A percentile compares a stretch with the other conserved stretches of the same genome.
Evolutionary conservation across 1,284 basidiomycete species (phyloP).

Genomic region (Blastosporella zonata): DNA sequence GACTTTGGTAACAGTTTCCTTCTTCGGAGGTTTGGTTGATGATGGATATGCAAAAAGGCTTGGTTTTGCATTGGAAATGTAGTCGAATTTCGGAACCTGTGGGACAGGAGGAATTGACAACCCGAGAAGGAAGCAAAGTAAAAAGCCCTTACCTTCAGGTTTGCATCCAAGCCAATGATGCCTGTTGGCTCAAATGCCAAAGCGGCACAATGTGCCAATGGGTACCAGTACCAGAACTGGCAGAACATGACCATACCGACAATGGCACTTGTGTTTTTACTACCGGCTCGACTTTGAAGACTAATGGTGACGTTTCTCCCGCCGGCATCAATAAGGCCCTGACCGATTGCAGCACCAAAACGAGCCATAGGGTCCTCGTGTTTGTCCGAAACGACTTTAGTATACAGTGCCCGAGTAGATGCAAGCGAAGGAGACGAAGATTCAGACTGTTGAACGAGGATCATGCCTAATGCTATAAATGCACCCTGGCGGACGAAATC

Average conservation of each 20-base stretch:
- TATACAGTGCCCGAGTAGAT: conserved; percentile 77
- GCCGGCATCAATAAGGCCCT: conserved; percentile 95
- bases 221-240: conserved; percentile 99
- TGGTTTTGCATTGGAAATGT: conserved; percentile 83
- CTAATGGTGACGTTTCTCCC: conserved; percentile 94
- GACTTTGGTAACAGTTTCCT: conserved; percentile 86
- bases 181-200: conserved; percentile 93
- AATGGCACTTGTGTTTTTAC: conserved; percentile 86
- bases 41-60: conserved; percentile 89
- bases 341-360: conserved; percentile 91
- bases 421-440: conserved; percentile 80
- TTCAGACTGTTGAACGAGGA: conserved; percentile 94
- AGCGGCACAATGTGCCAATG: conserved; percentile 89
- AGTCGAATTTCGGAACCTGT: conserved; percentile 87
- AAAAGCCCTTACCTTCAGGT: conserved; percentile 66
- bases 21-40: conserved; percentile 82
- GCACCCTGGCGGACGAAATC: conserved; percentile 99
- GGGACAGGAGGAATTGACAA: not conserved
- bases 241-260: conserved; percentile 96
- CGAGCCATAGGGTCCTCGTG: conserved; percentile 98
- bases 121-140: not conserved
- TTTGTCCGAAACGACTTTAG: conserved; percentile 89
- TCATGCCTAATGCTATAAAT: conserved; percentile 91
- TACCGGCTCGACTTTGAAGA: conserved; percentile 88
- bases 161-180: conserved; percentile 84